These are phyloP conservation scores for Pulveroboletus sp. DNA, from an alignment of 768 basidiomycete genomes.

Conservation along the genomic window DNA sequence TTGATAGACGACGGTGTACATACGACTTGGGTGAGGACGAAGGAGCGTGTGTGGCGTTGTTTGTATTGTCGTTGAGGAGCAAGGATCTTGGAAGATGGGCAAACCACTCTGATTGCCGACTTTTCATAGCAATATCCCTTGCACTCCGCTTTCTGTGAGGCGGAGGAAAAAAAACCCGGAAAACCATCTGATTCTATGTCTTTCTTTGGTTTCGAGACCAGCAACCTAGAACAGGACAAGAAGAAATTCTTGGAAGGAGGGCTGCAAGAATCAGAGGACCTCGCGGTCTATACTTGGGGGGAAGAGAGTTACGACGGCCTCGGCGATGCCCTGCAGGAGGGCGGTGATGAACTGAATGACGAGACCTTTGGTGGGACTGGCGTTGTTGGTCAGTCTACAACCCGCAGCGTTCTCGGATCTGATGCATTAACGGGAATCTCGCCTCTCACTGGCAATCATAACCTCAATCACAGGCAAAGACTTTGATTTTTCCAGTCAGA, in stretches of 20 bases:
- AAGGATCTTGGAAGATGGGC: conserved; percentile 7
- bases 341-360: conserved; percentile 90
- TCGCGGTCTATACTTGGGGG: conserved; percentile 91
- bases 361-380: conserved; percentile 86
- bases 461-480: conserved; percentile 61
- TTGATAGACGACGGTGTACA: conserved; percentile 10
- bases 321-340: conserved; percentile 82
- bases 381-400: conserved; percentile 58
- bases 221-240: conserved; percentile 61
- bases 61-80: conserved; percentile 12
- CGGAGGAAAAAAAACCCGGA: conserved; percentile 10
- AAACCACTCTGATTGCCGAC: conserved; percentile 15
- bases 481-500: conserved; percentile 74
- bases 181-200: conserved; percentile 49
- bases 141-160: conserved; percentile 13
- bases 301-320: conserved; percentile 88
- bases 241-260: conserved; percentile 47
- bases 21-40: background rate
- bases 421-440: conserved; percentile 5
- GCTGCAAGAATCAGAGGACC: conserved; percentile 63
- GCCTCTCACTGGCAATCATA: background rate
- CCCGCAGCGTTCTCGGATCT: conserved; percentile 9
- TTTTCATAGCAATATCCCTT: conserved; percentile 6
- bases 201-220: conserved; percentile 74
- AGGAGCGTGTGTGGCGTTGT: conserved; percentile 23